These are phyloP conservation scores for Begonia loranthoides DNA, from an alignment of 306 rosid genomes.

Conservation along the genomic window DNA sequence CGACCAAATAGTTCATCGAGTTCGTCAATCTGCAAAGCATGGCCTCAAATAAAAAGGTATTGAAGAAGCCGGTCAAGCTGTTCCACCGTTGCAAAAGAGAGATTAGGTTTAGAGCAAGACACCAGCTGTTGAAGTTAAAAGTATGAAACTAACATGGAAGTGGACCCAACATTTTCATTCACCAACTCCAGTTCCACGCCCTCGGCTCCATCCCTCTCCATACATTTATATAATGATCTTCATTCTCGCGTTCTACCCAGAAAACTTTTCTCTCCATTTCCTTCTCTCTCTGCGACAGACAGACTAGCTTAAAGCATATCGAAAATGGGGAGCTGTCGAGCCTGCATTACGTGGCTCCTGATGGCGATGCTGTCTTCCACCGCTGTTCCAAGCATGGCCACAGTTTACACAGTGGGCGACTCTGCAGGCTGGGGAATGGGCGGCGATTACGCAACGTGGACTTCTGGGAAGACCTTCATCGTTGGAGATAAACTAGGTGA, in stretches of 20 bases:
- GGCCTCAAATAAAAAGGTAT: too few species aligned
- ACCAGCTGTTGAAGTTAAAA: too few species aligned
- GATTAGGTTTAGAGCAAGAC: too few species aligned
- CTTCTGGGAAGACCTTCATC: conserved; percentile 41
- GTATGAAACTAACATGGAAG: not conserved
- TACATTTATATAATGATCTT: conserved; percentile 4
- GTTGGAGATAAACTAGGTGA: conserved; percentile 79
- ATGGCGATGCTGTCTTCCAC: conserved; percentile 23
- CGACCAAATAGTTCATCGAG: too few species aligned
- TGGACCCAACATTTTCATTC: conserved; percentile 4
- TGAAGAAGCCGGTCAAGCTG: too few species aligned
- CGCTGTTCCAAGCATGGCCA: conserved; percentile 38
- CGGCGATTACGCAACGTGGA: conserved; percentile 66
- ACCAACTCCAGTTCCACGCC: not conserved
- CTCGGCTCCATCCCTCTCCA: not conserved
- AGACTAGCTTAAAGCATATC: not conserved
- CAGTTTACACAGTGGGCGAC: conserved; percentile 64
- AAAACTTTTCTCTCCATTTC: not conserved
- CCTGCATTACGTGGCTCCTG: conserved; percentile 21
- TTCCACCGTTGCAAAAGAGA: too few species aligned
- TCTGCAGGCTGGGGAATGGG: conserved; percentile 61
- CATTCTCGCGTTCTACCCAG: conserved; percentile 1
- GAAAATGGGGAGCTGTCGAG: conserved; percentile 6
- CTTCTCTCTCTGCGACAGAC: not conserved
- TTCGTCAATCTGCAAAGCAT: too few species aligned